Percentiles rank a stretch among this genome's conserved stretches.
Conservation (phyloP, 768 basidiomycete species). For the Pilatotrama ljubarskyi region DNA sequence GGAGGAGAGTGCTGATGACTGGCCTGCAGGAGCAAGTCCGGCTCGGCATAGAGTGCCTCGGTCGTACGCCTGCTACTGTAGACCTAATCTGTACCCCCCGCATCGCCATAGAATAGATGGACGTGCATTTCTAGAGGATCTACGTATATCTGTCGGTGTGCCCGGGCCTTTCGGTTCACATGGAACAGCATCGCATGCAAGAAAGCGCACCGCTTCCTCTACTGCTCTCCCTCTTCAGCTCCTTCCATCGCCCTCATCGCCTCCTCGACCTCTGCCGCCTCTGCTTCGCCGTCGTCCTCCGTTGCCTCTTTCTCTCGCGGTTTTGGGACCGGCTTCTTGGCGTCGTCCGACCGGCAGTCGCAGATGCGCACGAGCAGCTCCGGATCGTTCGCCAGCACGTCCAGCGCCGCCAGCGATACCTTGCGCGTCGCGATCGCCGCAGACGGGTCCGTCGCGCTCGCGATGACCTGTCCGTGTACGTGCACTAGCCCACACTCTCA, state of each 20-base stretch:
- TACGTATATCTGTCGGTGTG: background rate
- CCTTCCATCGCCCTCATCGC: conserved; percentile 13
- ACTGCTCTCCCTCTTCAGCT: background rate
- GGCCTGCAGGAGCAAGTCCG: conserved; percentile 22
- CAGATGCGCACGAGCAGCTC: conserved; percentile 64
- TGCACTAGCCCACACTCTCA: conserved; percentile 50
- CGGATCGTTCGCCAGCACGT: conserved; percentile 65
- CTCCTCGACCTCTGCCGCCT: conserved; percentile 27
- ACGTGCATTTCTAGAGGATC: conserved; percentile 3
- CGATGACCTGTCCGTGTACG: conserved; percentile 64
- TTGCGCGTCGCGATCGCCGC: conserved; percentile 56
- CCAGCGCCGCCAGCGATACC: conserved; percentile 66
- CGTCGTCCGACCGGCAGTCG: conserved; percentile 47
- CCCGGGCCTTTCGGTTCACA: too few species aligned
- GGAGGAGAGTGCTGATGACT: background rate
- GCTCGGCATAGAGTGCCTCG: conserved; percentile 10
- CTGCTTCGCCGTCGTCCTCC: conserved; percentile 33
- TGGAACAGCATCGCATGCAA: background rate
- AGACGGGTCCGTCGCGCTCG: conserved; percentile 54
- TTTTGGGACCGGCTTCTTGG: conserved; percentile 22
- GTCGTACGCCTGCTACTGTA: conserved; percentile 5
- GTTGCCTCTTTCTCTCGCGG: conserved; percentile 31
- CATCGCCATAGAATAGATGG: conserved; percentile 15
- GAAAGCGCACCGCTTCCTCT: background rate
- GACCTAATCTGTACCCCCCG: conserved; percentile 19